Percentiles rank a stretch among this genome's conserved stretches.
phyloP scores from a whole-genome alignment of 1,284 basidiomycete species.

The Inonotus hispidus region DNA sequence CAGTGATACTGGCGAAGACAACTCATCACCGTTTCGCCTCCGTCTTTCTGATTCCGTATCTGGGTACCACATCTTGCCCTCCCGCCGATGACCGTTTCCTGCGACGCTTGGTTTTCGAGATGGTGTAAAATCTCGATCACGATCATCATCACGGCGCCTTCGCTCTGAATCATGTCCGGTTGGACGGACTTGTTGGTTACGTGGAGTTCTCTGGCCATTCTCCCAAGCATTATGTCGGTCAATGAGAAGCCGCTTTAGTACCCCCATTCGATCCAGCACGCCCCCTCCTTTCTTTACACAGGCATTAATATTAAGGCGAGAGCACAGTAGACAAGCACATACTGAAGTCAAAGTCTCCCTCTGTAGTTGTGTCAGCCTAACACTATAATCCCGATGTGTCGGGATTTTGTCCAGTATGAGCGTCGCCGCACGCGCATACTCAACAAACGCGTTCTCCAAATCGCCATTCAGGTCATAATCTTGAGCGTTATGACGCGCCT shows the following conservation, averaged over 20 bases:
- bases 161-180: not conserved
- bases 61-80: constrained; percentile 20
- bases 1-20: constrained; percentile 1
- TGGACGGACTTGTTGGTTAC: not conserved
- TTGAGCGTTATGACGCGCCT: constrained; percentile 16
- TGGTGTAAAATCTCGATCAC: not conserved
- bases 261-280: constrained; percentile 22
- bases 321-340: constrained; percentile 21
- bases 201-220: constrained; percentile 10
- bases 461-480: constrained; percentile 23
- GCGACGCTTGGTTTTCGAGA: constrained; percentile 11
- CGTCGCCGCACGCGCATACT: constrained; percentile 37
- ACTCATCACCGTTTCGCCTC: constrained; percentile 26
- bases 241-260: constrained; percentile 21
- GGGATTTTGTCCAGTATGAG: constrained; percentile 40
- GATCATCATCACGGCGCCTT: not conserved
- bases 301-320: constrained; percentile 8
- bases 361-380: constrained; percentile 31
- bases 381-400: constrained; percentile 33
- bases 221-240: constrained; percentile 24
- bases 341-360: constrained; percentile 36
- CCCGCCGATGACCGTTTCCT: constrained; percentile 16
- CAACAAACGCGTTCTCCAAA: constrained; percentile 31
- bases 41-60: constrained; percentile 15
- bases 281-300: constrained; percentile 24